Conservation (phyloP, 805 yeast species). For the Yarrowia osloensis region DNA sequence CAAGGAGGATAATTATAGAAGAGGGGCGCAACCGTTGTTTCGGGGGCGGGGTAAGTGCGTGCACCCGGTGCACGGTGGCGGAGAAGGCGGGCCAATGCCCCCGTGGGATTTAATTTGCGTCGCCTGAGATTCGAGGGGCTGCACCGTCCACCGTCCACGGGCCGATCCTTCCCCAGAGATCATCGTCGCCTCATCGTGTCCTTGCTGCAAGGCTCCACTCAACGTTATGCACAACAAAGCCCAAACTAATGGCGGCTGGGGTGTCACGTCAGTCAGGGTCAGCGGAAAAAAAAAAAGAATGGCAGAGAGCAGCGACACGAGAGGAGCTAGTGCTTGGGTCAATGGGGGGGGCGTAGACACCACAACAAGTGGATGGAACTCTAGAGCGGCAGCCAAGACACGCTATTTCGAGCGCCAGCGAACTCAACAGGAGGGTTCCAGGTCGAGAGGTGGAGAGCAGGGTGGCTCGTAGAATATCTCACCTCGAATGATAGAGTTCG, state of each 20-base stretch:
- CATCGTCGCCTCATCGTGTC: constrained; percentile 1
- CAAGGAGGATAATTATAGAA: background rate
- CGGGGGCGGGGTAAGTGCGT: constrained; percentile 13
- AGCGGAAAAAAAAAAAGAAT: constrained; percentile 2
- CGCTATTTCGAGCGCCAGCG: too few relatives aligned
- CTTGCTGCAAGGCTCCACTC: constrained; percentile 15
- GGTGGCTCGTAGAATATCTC: too few relatives aligned
- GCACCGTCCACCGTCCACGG: background rate
- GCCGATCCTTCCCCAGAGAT: constrained; percentile 20
- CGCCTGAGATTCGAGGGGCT: background rate
- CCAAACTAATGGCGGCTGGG: background rate
- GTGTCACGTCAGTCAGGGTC: background rate
- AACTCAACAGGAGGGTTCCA: too few relatives aligned
- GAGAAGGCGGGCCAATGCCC: background rate
- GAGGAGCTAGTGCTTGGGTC: too few relatives aligned
- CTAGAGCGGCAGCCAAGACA: too few relatives aligned
- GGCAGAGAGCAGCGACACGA: too few relatives aligned
- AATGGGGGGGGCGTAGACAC: too few relatives aligned
- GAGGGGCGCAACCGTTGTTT: constrained; percentile 15
- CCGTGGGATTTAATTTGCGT: background rate
- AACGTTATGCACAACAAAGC: constrained; percentile 21
- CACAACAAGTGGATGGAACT: too few relatives aligned
- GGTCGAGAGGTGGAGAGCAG: too few relatives aligned
- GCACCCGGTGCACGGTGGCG: background rate
- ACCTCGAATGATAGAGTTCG: constrained; percentile 8